Conservation (phyloP, 2,329 filamentous ascomycete genomes). For the Aspergillus brasiliensis region DNA sequence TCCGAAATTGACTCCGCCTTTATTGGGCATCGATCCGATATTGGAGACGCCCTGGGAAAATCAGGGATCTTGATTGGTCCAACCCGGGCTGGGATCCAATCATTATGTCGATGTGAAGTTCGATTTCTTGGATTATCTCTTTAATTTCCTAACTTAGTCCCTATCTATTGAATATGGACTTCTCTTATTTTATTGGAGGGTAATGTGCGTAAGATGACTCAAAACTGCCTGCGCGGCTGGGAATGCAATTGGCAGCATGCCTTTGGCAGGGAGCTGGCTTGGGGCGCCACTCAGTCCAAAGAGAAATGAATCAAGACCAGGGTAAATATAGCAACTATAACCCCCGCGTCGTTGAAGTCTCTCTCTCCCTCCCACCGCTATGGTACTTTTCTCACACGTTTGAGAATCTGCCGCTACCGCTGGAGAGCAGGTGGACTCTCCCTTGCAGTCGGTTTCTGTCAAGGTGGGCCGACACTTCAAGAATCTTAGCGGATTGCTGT, state of each 20-base stretch:
- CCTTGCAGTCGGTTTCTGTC: not conserved
- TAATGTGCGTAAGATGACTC: not conserved
- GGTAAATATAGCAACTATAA: too few species aligned
- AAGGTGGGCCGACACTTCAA: slow-evolving; percentile 6
- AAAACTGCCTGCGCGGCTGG: not conserved
- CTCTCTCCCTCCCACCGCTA: too few species aligned
- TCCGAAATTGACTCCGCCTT: not conserved
- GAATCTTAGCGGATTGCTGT: not conserved
- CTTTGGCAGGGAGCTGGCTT: not conserved
- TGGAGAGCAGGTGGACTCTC: not conserved
- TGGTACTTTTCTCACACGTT: too few species aligned
- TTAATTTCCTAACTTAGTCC: too few species aligned
- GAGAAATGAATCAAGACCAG: not conserved
- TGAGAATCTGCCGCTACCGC: too few species aligned
- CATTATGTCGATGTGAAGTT: too few species aligned
- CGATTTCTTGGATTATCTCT: too few species aligned
- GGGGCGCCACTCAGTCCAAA: not conserved
- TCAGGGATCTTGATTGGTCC: too few species aligned
- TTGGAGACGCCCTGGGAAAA: not conserved
- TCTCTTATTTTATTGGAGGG: not conserved
- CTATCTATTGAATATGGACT: too few species aligned
- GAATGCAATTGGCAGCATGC: not conserved
- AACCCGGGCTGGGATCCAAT: too few species aligned
- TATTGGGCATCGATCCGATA: not conserved
- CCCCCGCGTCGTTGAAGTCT: too few species aligned